These are phyloP conservation scores for Pilatotrama ljubarskyi DNA, from an alignment of 768 basidiomycete genomes.

Conservation along the genomic window DNA sequence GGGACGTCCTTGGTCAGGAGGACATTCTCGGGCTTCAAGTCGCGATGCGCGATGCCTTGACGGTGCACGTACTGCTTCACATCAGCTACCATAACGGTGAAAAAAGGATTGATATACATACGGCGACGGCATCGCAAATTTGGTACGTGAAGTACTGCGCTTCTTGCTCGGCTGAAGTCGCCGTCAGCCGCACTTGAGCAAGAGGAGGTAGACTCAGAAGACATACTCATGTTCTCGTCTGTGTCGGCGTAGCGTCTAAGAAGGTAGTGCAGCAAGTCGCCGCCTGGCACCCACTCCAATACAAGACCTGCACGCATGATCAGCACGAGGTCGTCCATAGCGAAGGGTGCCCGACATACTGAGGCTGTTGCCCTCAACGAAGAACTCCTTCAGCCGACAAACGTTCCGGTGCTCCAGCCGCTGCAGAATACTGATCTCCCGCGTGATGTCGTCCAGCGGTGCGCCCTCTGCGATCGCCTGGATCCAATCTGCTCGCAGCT, in stretches of 20 bases:
- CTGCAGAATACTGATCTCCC: slow-evolving; percentile 80
- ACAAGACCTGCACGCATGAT: slow-evolving; percentile 60
- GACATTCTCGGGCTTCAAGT: slow-evolving; percentile 93
- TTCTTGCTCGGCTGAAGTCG: slow-evolving; percentile 41
- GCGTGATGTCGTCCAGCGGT: slow-evolving; percentile 37
- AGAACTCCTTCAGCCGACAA: slow-evolving; percentile 76
- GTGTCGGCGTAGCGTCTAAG: slow-evolving; percentile 35
- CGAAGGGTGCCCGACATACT: slow-evolving; percentile 43
- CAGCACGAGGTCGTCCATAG: slow-evolving; percentile 30
- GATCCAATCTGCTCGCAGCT: slow-evolving; percentile 36
- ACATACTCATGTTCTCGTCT: slow-evolving; percentile 59
- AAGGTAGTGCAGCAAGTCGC: slow-evolving; percentile 84
- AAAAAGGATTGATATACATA: slow-evolving; percentile 35
- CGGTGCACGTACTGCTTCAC: slow-evolving; percentile 59
- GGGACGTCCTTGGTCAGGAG: slow-evolving; percentile 73
- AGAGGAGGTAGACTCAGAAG: slow-evolving; percentile 9
- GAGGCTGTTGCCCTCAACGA: slow-evolving; percentile 59
- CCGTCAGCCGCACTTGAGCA: neutral
- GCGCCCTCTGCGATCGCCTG: slow-evolving; percentile 3
- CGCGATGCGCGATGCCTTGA: slow-evolving; percentile 85
- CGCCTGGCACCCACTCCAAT: slow-evolving; percentile 82
- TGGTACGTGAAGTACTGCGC: slow-evolving; percentile 75
- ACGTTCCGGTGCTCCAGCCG: slow-evolving; percentile 79
- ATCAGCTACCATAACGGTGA: neutral
- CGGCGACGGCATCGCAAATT: slow-evolving; percentile 82